Conservation (phyloP, 169 alveolate genomes). For the Plasmodium berghei region DNA sequence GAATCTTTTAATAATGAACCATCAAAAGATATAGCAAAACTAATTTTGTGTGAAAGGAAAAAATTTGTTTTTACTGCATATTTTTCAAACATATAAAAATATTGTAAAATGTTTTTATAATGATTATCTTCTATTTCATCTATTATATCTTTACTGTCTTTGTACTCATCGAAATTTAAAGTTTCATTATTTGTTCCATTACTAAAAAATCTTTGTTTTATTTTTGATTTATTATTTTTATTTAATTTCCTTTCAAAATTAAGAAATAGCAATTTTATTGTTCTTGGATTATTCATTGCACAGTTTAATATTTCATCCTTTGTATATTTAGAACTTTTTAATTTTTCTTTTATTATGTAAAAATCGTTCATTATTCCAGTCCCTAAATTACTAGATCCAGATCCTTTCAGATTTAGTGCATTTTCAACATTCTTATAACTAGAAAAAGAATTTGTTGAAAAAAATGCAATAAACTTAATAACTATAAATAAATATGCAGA, state of each 20-base stretch:
- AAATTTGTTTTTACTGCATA: constrained; percentile 84
- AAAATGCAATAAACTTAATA: constrained; percentile 45
- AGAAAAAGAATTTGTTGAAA: constrained; percentile 48
- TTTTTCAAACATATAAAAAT: constrained; percentile 81
- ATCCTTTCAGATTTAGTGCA: constrained; percentile 19
- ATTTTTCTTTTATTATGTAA: constrained; percentile 59
- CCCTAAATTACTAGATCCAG: not conserved
- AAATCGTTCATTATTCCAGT: constrained; percentile 34
- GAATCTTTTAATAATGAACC: constrained; percentile 78
- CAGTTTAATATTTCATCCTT: constrained; percentile 59
- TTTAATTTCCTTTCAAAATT: constrained; percentile 48
- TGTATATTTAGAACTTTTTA: constrained; percentile 66
- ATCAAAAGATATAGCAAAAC: constrained; percentile 83
- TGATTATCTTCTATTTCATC: constrained; percentile 82
- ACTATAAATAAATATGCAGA: constrained; percentile 46
- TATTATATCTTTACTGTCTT: constrained; percentile 54
- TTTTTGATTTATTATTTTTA: not conserved
- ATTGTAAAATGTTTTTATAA: constrained; percentile 80
- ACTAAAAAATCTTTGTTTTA: not conserved
- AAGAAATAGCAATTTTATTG: constrained; percentile 38
- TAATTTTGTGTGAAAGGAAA: constrained; percentile 79
- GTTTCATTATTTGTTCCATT: not conserved
- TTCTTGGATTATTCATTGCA: constrained; percentile 32
- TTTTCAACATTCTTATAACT: constrained; percentile 67
- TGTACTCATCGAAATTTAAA: not conserved